Conservation (phyloP, 768 basidiomycete species). For the Leccinum fibrillosum region DNA sequence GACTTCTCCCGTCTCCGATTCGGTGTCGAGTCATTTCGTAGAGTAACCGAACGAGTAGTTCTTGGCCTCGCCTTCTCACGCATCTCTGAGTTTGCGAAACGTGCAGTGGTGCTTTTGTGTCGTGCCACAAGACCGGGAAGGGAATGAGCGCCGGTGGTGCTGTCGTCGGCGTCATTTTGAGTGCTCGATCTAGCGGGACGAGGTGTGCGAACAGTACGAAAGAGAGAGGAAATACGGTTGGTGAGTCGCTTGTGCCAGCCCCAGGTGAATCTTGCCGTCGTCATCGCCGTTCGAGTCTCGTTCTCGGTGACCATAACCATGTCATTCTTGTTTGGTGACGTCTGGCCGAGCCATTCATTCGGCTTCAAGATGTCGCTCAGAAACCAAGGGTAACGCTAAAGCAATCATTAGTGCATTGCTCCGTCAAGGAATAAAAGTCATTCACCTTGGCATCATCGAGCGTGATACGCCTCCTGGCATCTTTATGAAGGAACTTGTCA, state of each 20-base stretch:
- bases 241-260: constrained; percentile 45
- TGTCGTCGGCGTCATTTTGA: constrained; percentile 19
- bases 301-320: constrained; percentile 64
- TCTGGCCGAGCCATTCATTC: constrained; percentile 65
- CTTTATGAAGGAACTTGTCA: constrained; percentile 78
- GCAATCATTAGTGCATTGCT: not conserved
- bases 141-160: constrained; percentile 31
- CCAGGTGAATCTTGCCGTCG: constrained; percentile 60
- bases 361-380: constrained; percentile 63
- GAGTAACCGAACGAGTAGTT: constrained; percentile 13
- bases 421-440: not conserved
- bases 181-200: constrained; percentile 14
- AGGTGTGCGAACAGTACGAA: constrained; percentile 39
- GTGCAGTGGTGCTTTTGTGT: constrained; percentile 24
- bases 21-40: constrained; percentile 21
- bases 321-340: constrained; percentile 46
- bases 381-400: constrained; percentile 63
- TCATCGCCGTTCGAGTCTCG: constrained; percentile 76
- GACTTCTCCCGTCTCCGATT: constrained; percentile 29
- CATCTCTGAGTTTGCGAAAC: constrained; percentile 11
- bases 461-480: constrained; percentile 67
- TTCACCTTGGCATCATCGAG: constrained; percentile 81
- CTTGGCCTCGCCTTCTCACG: constrained; percentile 30
- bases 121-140: constrained; percentile 26
- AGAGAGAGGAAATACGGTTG: constrained; percentile 47